Evolutionary conservation across 495 filamentous ascomycete genomes (phyloP), one percentile per base, ranked within the genome.

Genomic region (Trypethelium eluteriae): DNA sequence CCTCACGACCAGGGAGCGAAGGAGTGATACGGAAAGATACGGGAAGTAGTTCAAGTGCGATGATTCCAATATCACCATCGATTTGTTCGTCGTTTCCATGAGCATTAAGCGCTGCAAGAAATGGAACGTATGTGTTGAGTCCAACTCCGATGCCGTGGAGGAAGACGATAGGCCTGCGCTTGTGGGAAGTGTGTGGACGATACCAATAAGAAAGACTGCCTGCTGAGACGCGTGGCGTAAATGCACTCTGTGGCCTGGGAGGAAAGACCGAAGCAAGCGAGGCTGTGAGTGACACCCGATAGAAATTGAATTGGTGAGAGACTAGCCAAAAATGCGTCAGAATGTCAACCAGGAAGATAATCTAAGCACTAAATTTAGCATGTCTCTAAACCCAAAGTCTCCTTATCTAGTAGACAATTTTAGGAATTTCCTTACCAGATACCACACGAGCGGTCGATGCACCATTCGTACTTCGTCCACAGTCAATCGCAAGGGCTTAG

Each of bases 371-470:
- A 34, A 39, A 39, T 38, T 38, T 39, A 16, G 11, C 14, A 39
- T 10, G 25, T 25, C 25, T 25, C 25, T 25, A 25, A 25, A 25
- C 16, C 12, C 44, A 14, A 16, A 56, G 4, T n/a, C 25, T 25
- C 34, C 16, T 16, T 47, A 18, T 35, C 9, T 14, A 53, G 2
- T 53, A 18, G n/a, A 53, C 10, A 53, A 16, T 14, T 11, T 11
- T 5, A 53, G 49, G n/a, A 53, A 1, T 9, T 44, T 39, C 14
- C 18, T 75, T 70, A 83, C 77, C 39, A 77, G 68, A 72, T 89
- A 91, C 88, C 88, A 90, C 16, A 81, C 63, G 39, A 89, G 74
- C 68, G 82, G 84, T 53, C 86, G 79, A 70, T 88, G 85, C 66
- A 81, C 72, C 74, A 84, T 85, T 44, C 81, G 77, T 49, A 89